Evolutionary conservation across 495 filamentous ascomycete species (phyloP).

Genomic region (Aspergillus affinis): DNA sequence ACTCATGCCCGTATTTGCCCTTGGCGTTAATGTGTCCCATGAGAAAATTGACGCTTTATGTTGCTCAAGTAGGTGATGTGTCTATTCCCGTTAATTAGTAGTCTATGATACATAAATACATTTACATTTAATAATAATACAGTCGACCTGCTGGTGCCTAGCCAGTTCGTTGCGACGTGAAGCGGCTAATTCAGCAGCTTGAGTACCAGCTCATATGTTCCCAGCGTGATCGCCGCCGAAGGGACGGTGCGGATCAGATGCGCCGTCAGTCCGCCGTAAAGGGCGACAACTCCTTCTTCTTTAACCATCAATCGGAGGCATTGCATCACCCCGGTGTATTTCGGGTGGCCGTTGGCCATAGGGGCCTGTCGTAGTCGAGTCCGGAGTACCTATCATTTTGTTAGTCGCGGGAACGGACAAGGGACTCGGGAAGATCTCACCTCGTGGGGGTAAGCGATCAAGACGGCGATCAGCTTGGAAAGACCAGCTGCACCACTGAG

Average conservation of each 20-base stretch:
- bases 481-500: constrained; percentile 72
- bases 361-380: constrained; percentile 82
- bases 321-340: constrained; percentile 80
- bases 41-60: too few species aligned
- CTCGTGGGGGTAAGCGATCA: constrained; percentile 88
- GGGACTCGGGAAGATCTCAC: constrained; percentile 37
- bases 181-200: constrained; percentile 36
- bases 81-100: background rate
- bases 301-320: constrained; percentile 80
- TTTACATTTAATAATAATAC: background rate
- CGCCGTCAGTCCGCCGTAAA: constrained; percentile 85
- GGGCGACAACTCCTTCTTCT: constrained; percentile 75
- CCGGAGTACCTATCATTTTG: constrained; percentile 59
- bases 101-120: background rate
- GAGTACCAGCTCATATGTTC: constrained; percentile 83
- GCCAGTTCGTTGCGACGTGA: background rate
- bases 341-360: constrained; percentile 65
- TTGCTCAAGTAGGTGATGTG: background rate
- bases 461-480: constrained; percentile 76
- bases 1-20: background rate
- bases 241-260: constrained; percentile 86
- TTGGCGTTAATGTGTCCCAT: background rate
- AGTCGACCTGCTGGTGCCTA: background rate
- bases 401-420: constrained; percentile 13
- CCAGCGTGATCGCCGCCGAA: constrained; percentile 87